Conservation (phyloP, 257 asterid species). For the Nicotiana benthamiana region DNA sequence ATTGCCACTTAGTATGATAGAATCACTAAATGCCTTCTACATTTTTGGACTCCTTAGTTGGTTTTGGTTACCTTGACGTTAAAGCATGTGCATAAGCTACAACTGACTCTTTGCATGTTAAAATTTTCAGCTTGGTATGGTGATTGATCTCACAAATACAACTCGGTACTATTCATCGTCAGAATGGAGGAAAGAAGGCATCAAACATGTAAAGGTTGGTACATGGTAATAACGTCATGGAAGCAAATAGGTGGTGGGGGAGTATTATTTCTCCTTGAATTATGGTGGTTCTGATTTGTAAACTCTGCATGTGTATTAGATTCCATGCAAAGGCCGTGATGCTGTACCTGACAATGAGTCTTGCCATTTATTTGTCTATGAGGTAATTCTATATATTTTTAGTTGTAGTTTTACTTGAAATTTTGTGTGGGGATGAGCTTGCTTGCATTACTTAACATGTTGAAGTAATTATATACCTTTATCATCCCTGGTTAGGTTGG, state of each 20-base stretch:
- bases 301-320: slow-evolving; percentile 34
- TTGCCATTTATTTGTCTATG: slow-evolving; percentile 71
- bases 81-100: neutral
- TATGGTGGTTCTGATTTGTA: neutral
- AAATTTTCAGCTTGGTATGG: slow-evolving; percentile 75
- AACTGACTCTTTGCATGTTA: neutral
- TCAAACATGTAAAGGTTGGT: slow-evolving; percentile 87
- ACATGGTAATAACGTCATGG: neutral
- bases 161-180: slow-evolving; percentile 59
- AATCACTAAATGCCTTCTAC: neutral
- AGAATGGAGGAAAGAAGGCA: slow-evolving; percentile 78
- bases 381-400: slow-evolving; percentile 34
- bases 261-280: neutral
- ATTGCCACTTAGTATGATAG: neutral
- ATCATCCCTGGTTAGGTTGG: neutral
- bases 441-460: neutral
- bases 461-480: slow-evolving; percentile 3
- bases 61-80: neutral
- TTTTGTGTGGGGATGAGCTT: neutral
- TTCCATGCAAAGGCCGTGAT: slow-evolving; percentile 96
- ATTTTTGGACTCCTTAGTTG: neutral
- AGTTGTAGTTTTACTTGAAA: neutral
- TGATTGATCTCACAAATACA: slow-evolving; percentile 95
- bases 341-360: slow-evolving; percentile 89
- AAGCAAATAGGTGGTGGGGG: neutral